A percentile compares a stretch with the other conserved stretches of the same genome.
Evolutionary conservation across 2,329 filamentous ascomycete genomes (phyloP).

Genomic region (Ilyonectria mors-panacis): DNA sequence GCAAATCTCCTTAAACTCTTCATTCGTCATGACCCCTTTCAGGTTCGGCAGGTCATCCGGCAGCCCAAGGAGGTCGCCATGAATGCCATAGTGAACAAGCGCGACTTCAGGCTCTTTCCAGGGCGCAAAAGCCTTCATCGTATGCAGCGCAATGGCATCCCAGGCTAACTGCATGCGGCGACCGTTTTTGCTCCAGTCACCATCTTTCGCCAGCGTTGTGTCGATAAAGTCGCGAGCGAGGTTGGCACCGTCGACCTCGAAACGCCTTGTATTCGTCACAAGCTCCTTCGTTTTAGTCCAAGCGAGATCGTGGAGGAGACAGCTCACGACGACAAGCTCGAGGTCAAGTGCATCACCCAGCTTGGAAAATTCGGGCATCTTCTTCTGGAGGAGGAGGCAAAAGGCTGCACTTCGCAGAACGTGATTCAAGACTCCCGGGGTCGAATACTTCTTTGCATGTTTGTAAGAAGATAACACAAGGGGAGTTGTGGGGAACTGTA

Average conservation of each 20-base stretch:
- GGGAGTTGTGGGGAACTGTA: slow-evolving; percentile 10
- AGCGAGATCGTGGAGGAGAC: slow-evolving; percentile 11
- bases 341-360: slow-evolving; percentile 7
- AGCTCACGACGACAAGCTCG: slow-evolving; percentile 11
- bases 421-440: slow-evolving; percentile 11
- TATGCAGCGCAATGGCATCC: slow-evolving; percentile 10
- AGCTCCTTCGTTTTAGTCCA: slow-evolving; percentile 14
- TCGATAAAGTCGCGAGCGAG: slow-evolving; percentile 11
- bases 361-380: slow-evolving; percentile 5
- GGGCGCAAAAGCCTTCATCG: slow-evolving; percentile 9
- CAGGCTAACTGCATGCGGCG: slow-evolving; percentile 11
- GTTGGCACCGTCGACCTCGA: slow-evolving; percentile 13
- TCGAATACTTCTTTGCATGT: slow-evolving; percentile 7
- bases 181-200: slow-evolving; percentile 4
- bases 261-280: slow-evolving; percentile 10
- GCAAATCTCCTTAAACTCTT: neutral
- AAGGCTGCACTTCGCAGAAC: slow-evolving; percentile 9
- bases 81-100: slow-evolving; percentile 10
- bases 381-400: slow-evolving; percentile 14
- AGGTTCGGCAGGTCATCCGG: slow-evolving; percentile 4
- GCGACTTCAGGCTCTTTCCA: slow-evolving; percentile 12
- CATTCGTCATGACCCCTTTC: slow-evolving; percentile 2
- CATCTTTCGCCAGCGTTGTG: slow-evolving; percentile 7
- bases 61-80: slow-evolving; percentile 12
- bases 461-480: slow-evolving; percentile 12